Evolutionary conservation across 2,329 filamentous ascomycete species (phyloP).

Genomic region (Arthrinium puccinioides): DNA sequence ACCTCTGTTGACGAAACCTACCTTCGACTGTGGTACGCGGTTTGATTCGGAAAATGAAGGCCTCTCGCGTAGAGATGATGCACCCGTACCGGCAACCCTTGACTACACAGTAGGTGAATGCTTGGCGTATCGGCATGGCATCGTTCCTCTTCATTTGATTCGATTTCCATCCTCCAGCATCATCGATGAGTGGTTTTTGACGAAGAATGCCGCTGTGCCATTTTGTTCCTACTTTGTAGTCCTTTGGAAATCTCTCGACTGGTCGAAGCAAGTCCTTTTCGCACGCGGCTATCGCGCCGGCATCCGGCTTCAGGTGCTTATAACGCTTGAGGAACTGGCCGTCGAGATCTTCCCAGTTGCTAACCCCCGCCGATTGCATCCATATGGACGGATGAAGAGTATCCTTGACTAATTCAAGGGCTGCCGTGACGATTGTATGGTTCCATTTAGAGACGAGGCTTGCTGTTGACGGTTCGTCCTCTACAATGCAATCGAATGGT

Average conservation of each 20-base stretch:
- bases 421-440: no score
- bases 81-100: constrained; percentile 19
- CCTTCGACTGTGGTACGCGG: background rate
- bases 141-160: background rate
- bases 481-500: background rate
- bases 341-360: no score
- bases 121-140: background rate
- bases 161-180: background rate
- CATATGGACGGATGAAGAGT: no score
- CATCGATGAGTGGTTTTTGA: background rate
- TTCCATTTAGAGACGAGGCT: no score
- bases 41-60: background rate
- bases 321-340: no score
- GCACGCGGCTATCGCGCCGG: background rate
- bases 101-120: background rate
- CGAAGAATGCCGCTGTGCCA: no score
- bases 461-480: no score
- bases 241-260: background rate
- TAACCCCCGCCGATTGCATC: no score
- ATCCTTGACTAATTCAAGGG: no score
- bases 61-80: constrained; percentile 21
- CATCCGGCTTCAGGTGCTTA: no score
- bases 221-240: background rate
- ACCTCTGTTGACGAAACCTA: no score
- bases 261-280: background rate